Evolutionary conservation across 1,284 basidiomycete species (phyloP).

Genomic region (Trametes sp.): DNA sequence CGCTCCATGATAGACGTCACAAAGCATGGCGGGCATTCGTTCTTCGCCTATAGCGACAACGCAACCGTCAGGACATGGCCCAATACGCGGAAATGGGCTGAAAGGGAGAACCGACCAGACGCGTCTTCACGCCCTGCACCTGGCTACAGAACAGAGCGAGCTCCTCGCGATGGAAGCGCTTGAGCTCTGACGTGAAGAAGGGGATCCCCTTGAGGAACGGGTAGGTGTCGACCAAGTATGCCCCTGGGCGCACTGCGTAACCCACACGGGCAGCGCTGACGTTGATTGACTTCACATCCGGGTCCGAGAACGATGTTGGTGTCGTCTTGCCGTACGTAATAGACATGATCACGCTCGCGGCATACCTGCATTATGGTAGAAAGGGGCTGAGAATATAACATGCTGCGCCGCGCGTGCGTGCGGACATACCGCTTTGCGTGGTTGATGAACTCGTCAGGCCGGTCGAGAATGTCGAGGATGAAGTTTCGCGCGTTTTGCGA

Average conservation of each 20-base stretch:
- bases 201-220: constrained; percentile 65
- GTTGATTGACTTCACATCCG: constrained; percentile 61
- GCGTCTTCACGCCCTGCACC: constrained; percentile 51
- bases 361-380: constrained; percentile 55
- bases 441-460: constrained; percentile 14
- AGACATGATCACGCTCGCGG: constrained; percentile 67
- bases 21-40: constrained; percentile 56
- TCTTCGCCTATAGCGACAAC: constrained; percentile 42
- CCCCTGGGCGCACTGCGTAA: constrained; percentile 58
- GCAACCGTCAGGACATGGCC: not conserved
- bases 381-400: not conserved
- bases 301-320: constrained; percentile 59
- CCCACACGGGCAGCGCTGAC: constrained; percentile 56
- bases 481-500: constrained; percentile 23
- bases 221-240: constrained; percentile 63
- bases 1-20: constrained; percentile 62
- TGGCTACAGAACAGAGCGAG: constrained; percentile 60
- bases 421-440: constrained; percentile 10
- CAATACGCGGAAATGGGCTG: not conserved
- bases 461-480: constrained; percentile 23
- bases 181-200: constrained; percentile 60
- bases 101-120: constrained; percentile 47
- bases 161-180: constrained; percentile 63
- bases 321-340: constrained; percentile 69
- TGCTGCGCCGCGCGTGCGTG: too few species aligned